Conservation (phyloP, 1,284 basidiomycete species). For the Microbotryum lychnidis-dioicae region DNA sequence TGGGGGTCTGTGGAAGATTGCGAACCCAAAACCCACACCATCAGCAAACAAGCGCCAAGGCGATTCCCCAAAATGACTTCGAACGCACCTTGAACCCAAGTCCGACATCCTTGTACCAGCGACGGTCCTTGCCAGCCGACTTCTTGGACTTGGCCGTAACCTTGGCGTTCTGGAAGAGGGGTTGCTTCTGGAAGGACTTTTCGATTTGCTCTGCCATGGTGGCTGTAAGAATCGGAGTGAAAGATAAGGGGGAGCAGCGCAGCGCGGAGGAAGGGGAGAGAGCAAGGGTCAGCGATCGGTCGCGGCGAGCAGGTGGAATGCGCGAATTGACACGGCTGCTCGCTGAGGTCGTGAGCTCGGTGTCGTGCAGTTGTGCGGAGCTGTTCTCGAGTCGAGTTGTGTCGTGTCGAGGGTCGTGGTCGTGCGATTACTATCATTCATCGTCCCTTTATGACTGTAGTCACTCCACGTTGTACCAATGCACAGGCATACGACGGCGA, state of each 20-base stretch:
- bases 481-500: no score
- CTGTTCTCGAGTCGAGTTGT: no score
- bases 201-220: conserved; percentile 60
- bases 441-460: no score
- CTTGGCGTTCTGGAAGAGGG: conserved; percentile 97
- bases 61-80: not conserved
- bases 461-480: no score
- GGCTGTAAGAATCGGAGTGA: not conserved
- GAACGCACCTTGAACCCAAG: conserved; percentile 67
- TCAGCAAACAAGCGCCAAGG: not conserved
- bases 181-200: conserved; percentile 94
- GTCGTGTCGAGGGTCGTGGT: no score
- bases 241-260: not conserved
- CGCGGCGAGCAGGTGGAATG: not conserved
- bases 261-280: not conserved
- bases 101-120: conserved; percentile 99
- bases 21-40: not conserved
- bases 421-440: no score
- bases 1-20: conserved; percentile 56
- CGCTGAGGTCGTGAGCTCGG: no score
- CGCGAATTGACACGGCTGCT: no score
- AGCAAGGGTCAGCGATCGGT: not conserved
- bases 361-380: no score
- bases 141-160: conserved; percentile 79
- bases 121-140: conserved; percentile 84